phyloP scores from a whole-genome alignment of 441 rosid species.

The Pelargonium citronellum region DNA sequence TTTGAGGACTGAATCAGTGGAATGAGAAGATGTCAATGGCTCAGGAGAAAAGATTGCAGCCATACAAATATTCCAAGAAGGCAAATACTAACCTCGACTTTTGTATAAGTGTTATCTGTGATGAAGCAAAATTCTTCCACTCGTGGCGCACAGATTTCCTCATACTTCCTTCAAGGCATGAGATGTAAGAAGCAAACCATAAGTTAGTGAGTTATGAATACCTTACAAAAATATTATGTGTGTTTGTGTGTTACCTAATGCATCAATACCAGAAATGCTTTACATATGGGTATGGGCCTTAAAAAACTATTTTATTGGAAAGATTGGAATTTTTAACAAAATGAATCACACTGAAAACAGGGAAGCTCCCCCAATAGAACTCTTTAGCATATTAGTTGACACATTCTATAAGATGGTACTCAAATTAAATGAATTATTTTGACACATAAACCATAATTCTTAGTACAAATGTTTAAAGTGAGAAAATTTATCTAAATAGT shows the following conservation, averaged over 20 bases:
- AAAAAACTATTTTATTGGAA: neutral
- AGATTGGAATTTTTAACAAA: neutral
- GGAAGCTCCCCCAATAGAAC: neutral
- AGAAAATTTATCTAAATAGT: neutral
- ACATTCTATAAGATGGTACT: neutral
- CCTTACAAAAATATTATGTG: neutral
- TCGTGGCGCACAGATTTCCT: constrained; percentile 57
- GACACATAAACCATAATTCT: neutral
- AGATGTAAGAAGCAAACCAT: constrained; percentile 15
- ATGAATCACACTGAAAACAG: neutral
- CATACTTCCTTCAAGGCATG: constrained; percentile 57
- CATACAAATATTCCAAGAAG: neutral
- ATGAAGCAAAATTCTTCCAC: constrained; percentile 59
- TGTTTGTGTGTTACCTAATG: too few relatives aligned
- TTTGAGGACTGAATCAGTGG: too few relatives aligned
- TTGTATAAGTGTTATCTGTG: constrained; percentile 54
- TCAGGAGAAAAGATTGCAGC: neutral
- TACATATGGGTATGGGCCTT: too few relatives aligned
- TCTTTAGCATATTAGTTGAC: neutral
- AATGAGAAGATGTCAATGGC: neutral
- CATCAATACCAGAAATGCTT: too few relatives aligned
- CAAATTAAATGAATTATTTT: neutral
- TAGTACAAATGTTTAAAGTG: neutral
- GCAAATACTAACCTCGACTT: constrained; percentile 35
- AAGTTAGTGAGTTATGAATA: neutral